Percentiles rank a stretch among this genome's conserved stretches.
phyloP scores from a whole-genome alignment of 2,329 filamentous ascomycete species.

The Fusarium sp. region DNA sequence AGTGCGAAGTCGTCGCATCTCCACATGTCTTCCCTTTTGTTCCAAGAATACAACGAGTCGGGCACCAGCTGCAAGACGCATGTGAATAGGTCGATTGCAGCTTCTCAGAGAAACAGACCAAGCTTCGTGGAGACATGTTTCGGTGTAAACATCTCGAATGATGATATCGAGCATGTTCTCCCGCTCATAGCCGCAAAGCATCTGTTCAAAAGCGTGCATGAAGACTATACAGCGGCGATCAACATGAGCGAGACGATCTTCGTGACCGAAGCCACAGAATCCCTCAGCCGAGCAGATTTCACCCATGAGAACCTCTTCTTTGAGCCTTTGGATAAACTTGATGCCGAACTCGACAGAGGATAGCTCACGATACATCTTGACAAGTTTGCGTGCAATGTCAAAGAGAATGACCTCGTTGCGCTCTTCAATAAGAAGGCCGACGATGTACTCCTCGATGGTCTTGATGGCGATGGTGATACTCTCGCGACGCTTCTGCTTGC shows the following conservation, averaged over 20 bases:
- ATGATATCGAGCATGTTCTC: constrained; percentile 16
- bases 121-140: constrained; percentile 4
- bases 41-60: neutral
- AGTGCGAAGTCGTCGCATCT: neutral
- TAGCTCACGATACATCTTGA: constrained; percentile 8
- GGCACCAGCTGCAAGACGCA: constrained; percentile 2
- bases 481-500: constrained; percentile 12
- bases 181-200: constrained; percentile 6
- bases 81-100: neutral
- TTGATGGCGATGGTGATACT: neutral
- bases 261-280: neutral
- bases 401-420: neutral
- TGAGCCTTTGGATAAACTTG: constrained; percentile 14
- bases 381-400: neutral
- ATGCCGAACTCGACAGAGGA: constrained; percentile 4
- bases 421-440: neutral
- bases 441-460: constrained; percentile 5
- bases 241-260: neutral
- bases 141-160: constrained; percentile 2
- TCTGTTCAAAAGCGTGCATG: constrained; percentile 1
- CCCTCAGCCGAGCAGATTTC: neutral
- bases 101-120: constrained; percentile 1
- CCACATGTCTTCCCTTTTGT: neutral
- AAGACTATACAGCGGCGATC: constrained; percentile 10
- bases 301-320: neutral